Percentiles rank a stretch among this genome's conserved stretches.
These are phyloP conservation scores for Flaveria trinervia DNA, from an alignment of 129 eudicot genomes.

Conservation along the genomic window DNA sequence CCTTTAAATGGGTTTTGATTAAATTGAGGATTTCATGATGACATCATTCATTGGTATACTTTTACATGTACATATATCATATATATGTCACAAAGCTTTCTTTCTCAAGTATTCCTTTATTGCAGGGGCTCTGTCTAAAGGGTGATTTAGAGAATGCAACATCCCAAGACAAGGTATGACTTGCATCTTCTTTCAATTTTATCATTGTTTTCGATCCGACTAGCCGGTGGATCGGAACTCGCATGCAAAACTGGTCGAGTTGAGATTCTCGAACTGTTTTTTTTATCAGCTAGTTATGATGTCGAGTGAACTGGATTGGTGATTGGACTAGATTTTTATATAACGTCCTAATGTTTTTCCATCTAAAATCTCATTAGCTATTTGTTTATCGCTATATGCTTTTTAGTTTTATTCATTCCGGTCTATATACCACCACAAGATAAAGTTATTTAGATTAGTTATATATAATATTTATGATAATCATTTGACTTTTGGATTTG, in stretches of 20 bases:
- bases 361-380: too few relatives aligned
- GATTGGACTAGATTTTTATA: background rate
- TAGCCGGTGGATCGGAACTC: background rate
- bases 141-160: conserved; percentile 58
- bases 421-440: too few relatives aligned
- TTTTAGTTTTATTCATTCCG: too few relatives aligned
- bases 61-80: conserved; percentile 25
- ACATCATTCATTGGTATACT: conserved; percentile 31
- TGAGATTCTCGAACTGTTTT: too few relatives aligned
- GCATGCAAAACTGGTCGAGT: background rate
- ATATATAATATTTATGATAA: too few relatives aligned
- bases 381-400: too few relatives aligned
- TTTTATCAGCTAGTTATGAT: background rate
- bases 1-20: conserved; percentile 31
- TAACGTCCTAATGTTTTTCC: too few relatives aligned
- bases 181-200: conserved; percentile 18
- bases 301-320: too few relatives aligned
- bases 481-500: too few relatives aligned
- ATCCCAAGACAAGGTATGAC: conserved; percentile 71
- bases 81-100: conserved; percentile 24
- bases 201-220: background rate
- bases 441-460: too few relatives aligned
- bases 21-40: conserved; percentile 31
- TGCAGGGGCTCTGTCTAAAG: conserved; percentile 24
- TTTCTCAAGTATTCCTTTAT: conserved; percentile 40